phyloP scores from a whole-genome alignment of 1,284 basidiomycete species.

The Malassezia japonica region DNA sequence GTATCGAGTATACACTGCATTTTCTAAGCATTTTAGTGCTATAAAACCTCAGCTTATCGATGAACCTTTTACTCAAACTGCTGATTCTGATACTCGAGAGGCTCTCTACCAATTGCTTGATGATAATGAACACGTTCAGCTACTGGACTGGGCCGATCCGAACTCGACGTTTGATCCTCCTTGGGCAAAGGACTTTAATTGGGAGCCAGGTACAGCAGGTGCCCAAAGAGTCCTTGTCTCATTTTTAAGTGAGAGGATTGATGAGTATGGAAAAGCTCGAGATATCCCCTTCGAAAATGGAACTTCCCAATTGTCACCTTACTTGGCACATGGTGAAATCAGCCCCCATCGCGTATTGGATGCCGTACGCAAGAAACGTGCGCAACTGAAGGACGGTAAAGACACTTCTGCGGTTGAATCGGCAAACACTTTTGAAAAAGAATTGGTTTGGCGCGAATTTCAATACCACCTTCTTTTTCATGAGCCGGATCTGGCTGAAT shows the following conservation, averaged over 20 bases:
- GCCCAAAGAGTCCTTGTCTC: background rate
- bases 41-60: slow-evolving; percentile 6
- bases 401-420: slow-evolving; percentile 1
- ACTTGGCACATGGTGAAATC: slow-evolving; percentile 14
- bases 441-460: slow-evolving; percentile 15
- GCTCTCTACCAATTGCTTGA: background rate
- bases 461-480: slow-evolving; percentile 14
- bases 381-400: background rate
- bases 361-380: background rate
- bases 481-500: slow-evolving; percentile 2
- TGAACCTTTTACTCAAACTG: background rate
- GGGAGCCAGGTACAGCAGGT: slow-evolving; percentile 7
- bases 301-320: slow-evolving; percentile 10
- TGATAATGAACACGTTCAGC: background rate
- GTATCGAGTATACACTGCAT: slow-evolving; percentile 12
- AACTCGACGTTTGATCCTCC: background rate
- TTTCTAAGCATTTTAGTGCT: slow-evolving; percentile 1
- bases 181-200: slow-evolving; percentile 7
- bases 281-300: slow-evolving; percentile 8
- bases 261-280: background rate
- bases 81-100: background rate
- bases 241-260: background rate
- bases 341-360: slow-evolving; percentile 8
- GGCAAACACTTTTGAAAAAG: slow-evolving; percentile 1
- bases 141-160: slow-evolving; percentile 8